phyloP scores from a whole-genome alignment of 2,329 filamentous ascomycete genomes.

The Thielaviopsis ethacetica region DNA sequence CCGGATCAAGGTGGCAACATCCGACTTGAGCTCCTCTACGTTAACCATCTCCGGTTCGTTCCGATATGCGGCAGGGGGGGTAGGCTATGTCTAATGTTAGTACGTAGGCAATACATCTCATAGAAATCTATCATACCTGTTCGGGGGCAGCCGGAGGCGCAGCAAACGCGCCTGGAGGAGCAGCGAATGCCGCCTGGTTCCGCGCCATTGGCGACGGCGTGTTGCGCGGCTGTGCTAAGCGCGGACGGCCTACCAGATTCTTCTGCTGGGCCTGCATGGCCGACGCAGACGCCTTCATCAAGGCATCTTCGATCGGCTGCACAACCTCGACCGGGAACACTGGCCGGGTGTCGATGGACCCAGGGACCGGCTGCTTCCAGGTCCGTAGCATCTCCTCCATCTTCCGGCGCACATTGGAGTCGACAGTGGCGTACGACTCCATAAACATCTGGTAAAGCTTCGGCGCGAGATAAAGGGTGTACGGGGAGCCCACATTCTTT shows the following conservation, averaged over 20 bases:
- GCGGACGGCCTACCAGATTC: slow-evolving; percentile 30
- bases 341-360: slow-evolving; percentile 79
- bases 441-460: slow-evolving; percentile 92
- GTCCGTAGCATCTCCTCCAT: slow-evolving; percentile 97
- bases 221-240: slow-evolving; percentile 13
- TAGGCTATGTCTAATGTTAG: background rate
- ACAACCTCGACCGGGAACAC: slow-evolving; percentile 83
- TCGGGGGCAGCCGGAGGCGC: background rate
- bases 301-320: slow-evolving; percentile 79
- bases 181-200: background rate
- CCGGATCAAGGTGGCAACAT: slow-evolving; percentile 64
- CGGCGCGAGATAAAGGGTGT: slow-evolving; percentile 84
- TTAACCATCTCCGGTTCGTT: slow-evolving; percentile 25
- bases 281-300: slow-evolving; percentile 61
- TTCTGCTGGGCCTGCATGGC: slow-evolving; percentile 41
- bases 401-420: slow-evolving; percentile 65
- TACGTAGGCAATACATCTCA: background rate
- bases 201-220: background rate
- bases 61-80: background rate
- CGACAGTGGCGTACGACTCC: slow-evolving; percentile 86
- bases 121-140: background rate
- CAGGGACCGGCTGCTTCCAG: slow-evolving; percentile 93
- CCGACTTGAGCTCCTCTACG: slow-evolving; percentile 62
- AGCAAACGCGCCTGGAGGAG: background rate
- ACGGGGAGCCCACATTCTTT: slow-evolving; percentile 96